Evolutionary conservation across 1,139 yeast species (phyloP).

Genomic region (Saccharomycopsis phalli): DNA sequence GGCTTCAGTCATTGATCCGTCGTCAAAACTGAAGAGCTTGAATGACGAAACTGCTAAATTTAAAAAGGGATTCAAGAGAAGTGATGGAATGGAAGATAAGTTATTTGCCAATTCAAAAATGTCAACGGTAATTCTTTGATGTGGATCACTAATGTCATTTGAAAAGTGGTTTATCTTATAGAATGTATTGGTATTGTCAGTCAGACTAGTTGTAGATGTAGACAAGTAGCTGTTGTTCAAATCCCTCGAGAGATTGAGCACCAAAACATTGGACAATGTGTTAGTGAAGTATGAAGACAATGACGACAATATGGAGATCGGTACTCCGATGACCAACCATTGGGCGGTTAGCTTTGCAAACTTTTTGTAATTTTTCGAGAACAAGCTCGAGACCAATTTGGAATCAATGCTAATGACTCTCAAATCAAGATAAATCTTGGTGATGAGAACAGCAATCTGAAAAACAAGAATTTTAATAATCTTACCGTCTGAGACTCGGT

Average conservation of each 20-base stretch:
- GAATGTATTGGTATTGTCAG: slow-evolving; percentile 38
- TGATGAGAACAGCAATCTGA: slow-evolving; percentile 55
- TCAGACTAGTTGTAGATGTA: slow-evolving; percentile 28
- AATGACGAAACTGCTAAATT: slow-evolving; percentile 78
- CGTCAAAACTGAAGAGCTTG: slow-evolving; percentile 67
- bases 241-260: slow-evolving; percentile 55
- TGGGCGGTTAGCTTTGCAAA: slow-evolving; percentile 57
- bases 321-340: slow-evolving; percentile 84
- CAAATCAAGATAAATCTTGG: slow-evolving; percentile 67
- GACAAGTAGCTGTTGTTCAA: slow-evolving; percentile 66
- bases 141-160: slow-evolving; percentile 63
- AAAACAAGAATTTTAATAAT: slow-evolving; percentile 34
- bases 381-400: slow-evolving; percentile 70
- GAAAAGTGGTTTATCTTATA: slow-evolving; percentile 49
- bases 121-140: slow-evolving; percentile 75
- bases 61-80: slow-evolving; percentile 73
- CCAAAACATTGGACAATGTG: slow-evolving; percentile 54
- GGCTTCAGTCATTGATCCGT: slow-evolving; percentile 76
- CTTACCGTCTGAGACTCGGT: slow-evolving; percentile 15
- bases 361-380: slow-evolving; percentile 55
- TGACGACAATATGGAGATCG: slow-evolving; percentile 77
- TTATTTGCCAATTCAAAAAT: slow-evolving; percentile 67
- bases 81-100: slow-evolving; percentile 74
- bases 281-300: slow-evolving; percentile 64
- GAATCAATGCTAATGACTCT: slow-evolving; percentile 88